Base-by-base conservation (phyloP, 179 eudicot genomes). In the Beta macrorhiza region DNA sequence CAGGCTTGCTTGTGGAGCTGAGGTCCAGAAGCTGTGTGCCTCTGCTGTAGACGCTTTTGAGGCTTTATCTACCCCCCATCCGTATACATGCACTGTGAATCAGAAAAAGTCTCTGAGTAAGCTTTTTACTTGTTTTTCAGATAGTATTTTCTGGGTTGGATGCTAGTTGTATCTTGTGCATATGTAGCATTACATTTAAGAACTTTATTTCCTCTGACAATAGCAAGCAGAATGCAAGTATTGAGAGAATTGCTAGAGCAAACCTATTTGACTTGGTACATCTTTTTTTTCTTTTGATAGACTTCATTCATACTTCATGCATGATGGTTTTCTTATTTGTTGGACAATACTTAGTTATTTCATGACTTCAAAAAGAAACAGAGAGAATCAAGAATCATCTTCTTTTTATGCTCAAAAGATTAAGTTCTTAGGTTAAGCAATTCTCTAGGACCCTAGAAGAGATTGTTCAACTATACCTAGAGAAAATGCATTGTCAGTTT, bases 1-100 rank as follows among this genome's bases (percentile, higher is more conserved):
- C 80, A 85, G 95, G 82, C 91, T 91, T 61, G 82, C 89, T 22
- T 90, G 90, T 72, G 90, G 90, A 57, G 76, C 89, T 20, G 91
- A 91, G 78, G 89, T 91, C 77, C 95, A 88, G 78, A 90, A 84
- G 67, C 61, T 90, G n/a, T 91, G 95, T 74, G 49, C 79, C 29
- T 84, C 88, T 78, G 91, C 95, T 16, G 73, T 90, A 78, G 90
- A 82, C 72, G 82, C 86, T 81, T 87, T 86, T 83, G 89, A 85
- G 68, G 84, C 87, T 51, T 79, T 79, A 61, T 77, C 76, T 69
- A 37, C 69, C 78, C 76, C 69, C 78, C 76, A 80, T 51, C 81
- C 78, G 53, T 59, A 79, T 71, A 72, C 62, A 49, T 32, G 56
- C 62, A 5, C 67, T 72, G 58, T 76, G 52, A 79, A 77, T 65